phyloP scores from a whole-genome alignment of 202 grass and related monocot species.

The Saccharum hybrid region DNA sequence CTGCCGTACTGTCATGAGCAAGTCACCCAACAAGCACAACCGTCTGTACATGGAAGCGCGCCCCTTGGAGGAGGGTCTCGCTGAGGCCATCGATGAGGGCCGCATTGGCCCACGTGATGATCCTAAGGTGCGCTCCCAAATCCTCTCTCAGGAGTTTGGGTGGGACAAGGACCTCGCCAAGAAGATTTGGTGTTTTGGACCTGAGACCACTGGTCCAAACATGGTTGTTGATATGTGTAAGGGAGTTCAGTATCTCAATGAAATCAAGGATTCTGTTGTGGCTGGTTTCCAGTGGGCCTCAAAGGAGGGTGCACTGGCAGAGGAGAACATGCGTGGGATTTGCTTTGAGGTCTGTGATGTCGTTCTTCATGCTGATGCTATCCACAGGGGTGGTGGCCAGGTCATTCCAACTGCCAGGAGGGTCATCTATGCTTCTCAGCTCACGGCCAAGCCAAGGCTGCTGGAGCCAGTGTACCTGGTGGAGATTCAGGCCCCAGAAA shows the following conservation, averaged over 20 bases:
- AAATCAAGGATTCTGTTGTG: no score
- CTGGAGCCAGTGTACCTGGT: conserved; percentile 26
- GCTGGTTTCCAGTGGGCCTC: no score
- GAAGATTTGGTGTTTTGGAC: no score
- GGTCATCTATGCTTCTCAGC: conserved; percentile 69
- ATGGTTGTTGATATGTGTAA: no score
- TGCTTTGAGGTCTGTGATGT: conserved; percentile 35
- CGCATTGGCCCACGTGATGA: conserved; percentile 77
- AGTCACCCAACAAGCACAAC: conserved; percentile 86
- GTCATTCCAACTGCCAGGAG: conserved; percentile 71
- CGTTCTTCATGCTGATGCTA: conserved; percentile 68
- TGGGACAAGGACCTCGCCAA: no score
- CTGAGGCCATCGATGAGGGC: conserved; percentile 74
- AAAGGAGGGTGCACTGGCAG: no score
- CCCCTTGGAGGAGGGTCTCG: conserved; percentile 65
- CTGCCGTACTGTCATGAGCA: conserved; percentile 75
- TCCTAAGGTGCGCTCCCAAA: conserved; percentile 7
- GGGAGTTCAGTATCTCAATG: no score
- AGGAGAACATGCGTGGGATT: no score
- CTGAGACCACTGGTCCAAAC: no score
- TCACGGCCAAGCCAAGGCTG: conserved; percentile 30
- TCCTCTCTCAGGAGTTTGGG: no score
- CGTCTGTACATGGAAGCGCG: conserved; percentile 78
- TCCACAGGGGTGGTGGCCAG: conserved; percentile 75
- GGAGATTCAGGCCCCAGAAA: conserved; percentile 76